Evolutionary conservation across 768 basidiomycete species (phyloP).

Genomic region (Leccinum ochraceum): DNA sequence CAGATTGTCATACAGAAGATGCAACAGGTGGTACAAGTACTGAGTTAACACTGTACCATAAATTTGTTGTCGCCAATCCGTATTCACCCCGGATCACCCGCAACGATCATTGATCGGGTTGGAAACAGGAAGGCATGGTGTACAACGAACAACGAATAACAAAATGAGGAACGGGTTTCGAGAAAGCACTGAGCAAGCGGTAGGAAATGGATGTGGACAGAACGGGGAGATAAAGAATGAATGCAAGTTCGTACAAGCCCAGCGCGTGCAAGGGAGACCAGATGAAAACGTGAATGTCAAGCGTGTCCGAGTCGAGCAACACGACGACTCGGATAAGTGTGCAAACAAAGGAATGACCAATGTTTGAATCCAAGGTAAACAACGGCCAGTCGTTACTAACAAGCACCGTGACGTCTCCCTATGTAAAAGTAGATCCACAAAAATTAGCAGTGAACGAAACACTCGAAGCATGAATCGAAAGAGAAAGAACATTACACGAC

Average conservation of each 20-base stretch:
- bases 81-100: background rate
- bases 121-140: background rate
- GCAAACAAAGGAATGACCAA: slow-evolving; percentile 2
- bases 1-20: slow-evolving; percentile 23
- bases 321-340: background rate
- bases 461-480: slow-evolving; percentile 9
- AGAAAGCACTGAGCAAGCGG: background rate
- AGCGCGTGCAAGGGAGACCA: background rate
- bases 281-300: slow-evolving; percentile 3
- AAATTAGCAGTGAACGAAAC: background rate
- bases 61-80: slow-evolving; percentile 15
- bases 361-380: background rate
- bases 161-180: slow-evolving; percentile 4
- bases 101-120: slow-evolving; percentile 14
- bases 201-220: slow-evolving; percentile 5
- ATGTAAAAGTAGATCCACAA: background rate
- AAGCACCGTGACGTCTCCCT: background rate
- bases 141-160: slow-evolving; percentile 25
- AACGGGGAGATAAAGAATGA: background rate
- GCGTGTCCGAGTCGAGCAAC: background rate
- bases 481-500: slow-evolving; percentile 48
- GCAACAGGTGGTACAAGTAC: slow-evolving; percentile 26
- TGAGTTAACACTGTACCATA: slow-evolving; percentile 15
- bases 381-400: background rate
- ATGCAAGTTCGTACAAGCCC: slow-evolving; percentile 11